Conservation (phyloP, 129 eudicot species). For the Oenanthe sinensis region DNA sequence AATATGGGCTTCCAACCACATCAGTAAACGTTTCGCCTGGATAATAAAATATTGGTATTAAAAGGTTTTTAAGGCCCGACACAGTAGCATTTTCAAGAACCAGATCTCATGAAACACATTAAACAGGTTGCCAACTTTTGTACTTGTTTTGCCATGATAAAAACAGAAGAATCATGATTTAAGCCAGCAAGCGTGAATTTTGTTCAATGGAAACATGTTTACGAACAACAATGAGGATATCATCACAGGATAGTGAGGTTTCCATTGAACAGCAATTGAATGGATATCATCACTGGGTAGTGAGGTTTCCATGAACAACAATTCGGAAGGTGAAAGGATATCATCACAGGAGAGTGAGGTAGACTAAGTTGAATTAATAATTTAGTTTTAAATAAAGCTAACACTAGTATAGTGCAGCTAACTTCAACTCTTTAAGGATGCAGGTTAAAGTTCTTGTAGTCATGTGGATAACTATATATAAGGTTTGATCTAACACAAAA, state of each 20-base stretch:
- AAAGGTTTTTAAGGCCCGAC: neutral
- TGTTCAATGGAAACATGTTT: neutral
- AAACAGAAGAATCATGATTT: neutral
- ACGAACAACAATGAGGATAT: neutral
- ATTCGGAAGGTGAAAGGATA: neutral
- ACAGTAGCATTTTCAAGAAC: neutral
- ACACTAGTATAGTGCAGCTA: neutral
- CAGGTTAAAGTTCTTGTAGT: neutral
- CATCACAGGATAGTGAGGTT: neutral
- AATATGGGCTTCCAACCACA: conserved; percentile 92
- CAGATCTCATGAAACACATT: neutral
- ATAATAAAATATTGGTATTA: neutral
- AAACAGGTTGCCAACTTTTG: neutral
- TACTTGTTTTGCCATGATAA: neutral
- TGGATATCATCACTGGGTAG: neutral
- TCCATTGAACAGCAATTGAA: neutral
- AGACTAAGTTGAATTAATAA: neutral
- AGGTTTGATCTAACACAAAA: no score
- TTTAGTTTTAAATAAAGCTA: no score
- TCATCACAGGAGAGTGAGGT: neutral
- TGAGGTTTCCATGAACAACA: neutral
- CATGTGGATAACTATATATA: no score
- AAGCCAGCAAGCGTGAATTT: neutral
- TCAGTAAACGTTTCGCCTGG: conserved; percentile 63
- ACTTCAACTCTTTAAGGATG: neutral